Evolutionary conservation across 441 rosid species (phyloP), one percentile per base, ranked within the genome.

Genomic region (Mallotus japonicus): DNA sequence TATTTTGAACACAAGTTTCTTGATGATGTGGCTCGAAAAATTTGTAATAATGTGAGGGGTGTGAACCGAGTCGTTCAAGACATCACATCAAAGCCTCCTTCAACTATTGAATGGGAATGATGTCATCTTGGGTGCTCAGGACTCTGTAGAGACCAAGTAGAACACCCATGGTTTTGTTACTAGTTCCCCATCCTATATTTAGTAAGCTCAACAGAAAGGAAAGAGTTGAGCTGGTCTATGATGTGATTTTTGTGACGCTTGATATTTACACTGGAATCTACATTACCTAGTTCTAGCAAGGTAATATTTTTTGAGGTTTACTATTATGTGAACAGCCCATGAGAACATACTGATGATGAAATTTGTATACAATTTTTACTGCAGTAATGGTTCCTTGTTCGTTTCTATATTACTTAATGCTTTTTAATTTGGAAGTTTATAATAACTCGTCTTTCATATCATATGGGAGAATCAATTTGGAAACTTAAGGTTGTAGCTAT

Each of bases 51-150:
- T 28, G 98, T 91, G 59, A 85, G 91, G 22, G 99, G 95, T 62
- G 97, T 95, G 44, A 95, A 95, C 81, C 85, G 98, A 73, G 95
- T 95, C 77, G 90, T 89, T 79, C 96, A 80, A 81, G 96, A 95
- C 84, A 91, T 95, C 17, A 95, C 98, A 76, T 91, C 97, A 13
- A 93, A 95, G 84, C 97, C 97, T 76, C 99, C 99, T 61, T 93
- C 98, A 72, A 95, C 97, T 6, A 93, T 95, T 50, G 97, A 95
- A 76, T 93, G 98, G 98, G 97, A 95, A 81, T 95, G 80, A 86
- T 60, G 17, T 75, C 72, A 57, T 47, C 54, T 32, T 73, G 67
- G 69, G 70, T 68, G 72, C 71, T 16, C 11, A 20, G 69, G 62
- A 60, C 49, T 63, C 22, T 10, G 17, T 47, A 20, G 58, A 69